Evolutionary conservation across 192 early-diverging fungal species (phyloP).

Genomic region (Coemansia sp.): DNA sequence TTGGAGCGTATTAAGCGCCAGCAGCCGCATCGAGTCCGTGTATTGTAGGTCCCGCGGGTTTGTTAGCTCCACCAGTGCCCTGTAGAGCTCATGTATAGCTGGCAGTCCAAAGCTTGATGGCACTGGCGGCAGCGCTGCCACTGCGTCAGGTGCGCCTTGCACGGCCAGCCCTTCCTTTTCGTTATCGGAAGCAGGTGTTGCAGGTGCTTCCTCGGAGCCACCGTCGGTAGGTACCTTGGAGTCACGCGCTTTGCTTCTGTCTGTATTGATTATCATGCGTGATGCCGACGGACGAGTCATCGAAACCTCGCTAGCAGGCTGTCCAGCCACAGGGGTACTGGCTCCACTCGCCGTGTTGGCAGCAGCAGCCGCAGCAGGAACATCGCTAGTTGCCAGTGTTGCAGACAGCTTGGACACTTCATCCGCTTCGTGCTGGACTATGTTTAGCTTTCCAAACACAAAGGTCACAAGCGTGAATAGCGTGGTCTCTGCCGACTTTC

Average conservation of each 20-base stretch:
- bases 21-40: constrained; percentile 89
- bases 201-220: background rate
- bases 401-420: background rate
- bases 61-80: constrained; percentile 85
- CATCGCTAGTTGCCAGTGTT: background rate
- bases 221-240: background rate
- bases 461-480: constrained; percentile 48
- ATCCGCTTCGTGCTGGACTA: constrained; percentile 15
- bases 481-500: constrained; percentile 52
- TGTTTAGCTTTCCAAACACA: constrained; percentile 45
- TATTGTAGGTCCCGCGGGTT: constrained; percentile 90
- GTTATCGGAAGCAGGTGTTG: background rate
- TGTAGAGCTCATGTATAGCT: constrained; percentile 83
- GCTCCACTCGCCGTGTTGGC: background rate
- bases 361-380: too few species aligned
- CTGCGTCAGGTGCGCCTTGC: background rate
- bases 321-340: background rate
- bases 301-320: constrained; percentile 9
- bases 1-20: constrained; percentile 86
- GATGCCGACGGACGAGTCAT: constrained; percentile 36
- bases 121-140: background rate
- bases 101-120: constrained; percentile 66
- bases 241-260: constrained; percentile 5
- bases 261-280: constrained; percentile 36
- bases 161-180: background rate